Percentiles rank a stretch among this genome's conserved stretches.
Evolutionary conservation across 1,284 basidiomycete species (phyloP).

Genomic region (Apiotrichum akiyoshidainum): DNA sequence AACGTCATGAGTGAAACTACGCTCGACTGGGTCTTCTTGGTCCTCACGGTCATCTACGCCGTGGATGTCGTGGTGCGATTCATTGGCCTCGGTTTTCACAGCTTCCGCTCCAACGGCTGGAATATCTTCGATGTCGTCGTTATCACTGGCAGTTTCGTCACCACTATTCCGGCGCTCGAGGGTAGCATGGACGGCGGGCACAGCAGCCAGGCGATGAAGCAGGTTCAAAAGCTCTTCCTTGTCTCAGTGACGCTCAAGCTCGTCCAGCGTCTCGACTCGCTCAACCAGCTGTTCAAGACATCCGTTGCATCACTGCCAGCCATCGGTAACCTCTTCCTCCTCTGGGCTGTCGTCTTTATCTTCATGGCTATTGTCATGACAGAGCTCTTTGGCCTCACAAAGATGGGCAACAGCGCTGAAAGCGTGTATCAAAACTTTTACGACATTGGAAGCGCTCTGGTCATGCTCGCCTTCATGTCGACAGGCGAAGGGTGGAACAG

Average conservation of each 20-base stretch:
- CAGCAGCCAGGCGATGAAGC: constrained; percentile 49
- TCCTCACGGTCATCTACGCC: constrained; percentile 69
- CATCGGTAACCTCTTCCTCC: constrained; percentile 76
- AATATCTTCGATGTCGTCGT: constrained; percentile 87
- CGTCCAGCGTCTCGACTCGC: constrained; percentile 78
- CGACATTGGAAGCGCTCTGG: constrained; percentile 71
- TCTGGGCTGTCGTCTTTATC: constrained; percentile 89
- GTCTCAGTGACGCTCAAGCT: constrained; percentile 92
- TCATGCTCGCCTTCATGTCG: constrained; percentile 69
- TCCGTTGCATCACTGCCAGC: constrained; percentile 86
- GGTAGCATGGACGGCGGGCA: constrained; percentile 33
- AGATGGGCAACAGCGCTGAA: constrained; percentile 68
- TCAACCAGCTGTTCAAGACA: constrained; percentile 97
- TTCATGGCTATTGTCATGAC: constrained; percentile 88
- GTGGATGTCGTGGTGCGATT: constrained; percentile 75
- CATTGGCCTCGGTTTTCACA: constrained; percentile 77
- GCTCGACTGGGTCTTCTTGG: constrained; percentile 74
- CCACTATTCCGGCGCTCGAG: constrained; percentile 72
- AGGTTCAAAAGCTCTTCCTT: constrained; percentile 91
- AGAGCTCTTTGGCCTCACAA: constrained; percentile 90
- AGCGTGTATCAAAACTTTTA: constrained; percentile 76
- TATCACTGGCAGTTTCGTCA: constrained; percentile 75
- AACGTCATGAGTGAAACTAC: constrained; percentile 60
- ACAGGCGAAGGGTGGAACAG: constrained; percentile 43
- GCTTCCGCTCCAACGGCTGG: constrained; percentile 84